Evolutionary conservation across 2,329 filamentous ascomycete species (phyloP).

Genomic region (Trichoderma pleuroti): DNA sequence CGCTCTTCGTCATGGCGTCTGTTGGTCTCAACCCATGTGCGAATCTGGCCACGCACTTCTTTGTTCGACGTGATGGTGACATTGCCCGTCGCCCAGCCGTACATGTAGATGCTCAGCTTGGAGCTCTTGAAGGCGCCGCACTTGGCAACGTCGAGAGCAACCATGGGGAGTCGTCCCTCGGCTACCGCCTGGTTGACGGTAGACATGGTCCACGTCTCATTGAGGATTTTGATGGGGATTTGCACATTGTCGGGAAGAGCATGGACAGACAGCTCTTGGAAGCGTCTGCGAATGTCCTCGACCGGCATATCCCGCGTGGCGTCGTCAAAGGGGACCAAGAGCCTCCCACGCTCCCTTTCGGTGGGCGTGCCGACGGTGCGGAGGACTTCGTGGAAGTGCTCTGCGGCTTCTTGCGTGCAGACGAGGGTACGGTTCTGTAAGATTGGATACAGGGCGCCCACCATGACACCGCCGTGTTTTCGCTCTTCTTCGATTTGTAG

Average conservation of each 20-base stretch:
- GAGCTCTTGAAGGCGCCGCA: conserved; percentile 35
- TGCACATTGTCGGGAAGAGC: conserved; percentile 32
- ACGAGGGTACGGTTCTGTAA: conserved; percentile 33
- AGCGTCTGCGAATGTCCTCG: conserved; percentile 26
- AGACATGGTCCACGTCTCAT: conserved; percentile 28
- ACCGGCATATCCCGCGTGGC: conserved; percentile 15
- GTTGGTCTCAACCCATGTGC: conserved; percentile 34
- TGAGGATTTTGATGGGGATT: conserved; percentile 34
- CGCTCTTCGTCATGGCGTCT: conserved; percentile 29
- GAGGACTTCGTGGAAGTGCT: conserved; percentile 38
- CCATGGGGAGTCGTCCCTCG: conserved; percentile 30
- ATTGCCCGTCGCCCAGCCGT: conserved; percentile 36
- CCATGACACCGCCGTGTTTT: conserved; percentile 32
- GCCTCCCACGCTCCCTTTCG: conserved; percentile 35
- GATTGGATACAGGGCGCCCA: conserved; percentile 35
- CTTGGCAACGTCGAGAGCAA: conserved; percentile 34
- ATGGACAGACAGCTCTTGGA: conserved; percentile 34
- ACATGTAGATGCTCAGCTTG: conserved; percentile 39
- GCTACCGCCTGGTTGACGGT: conserved; percentile 28
- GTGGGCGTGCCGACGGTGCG: conserved; percentile 36
- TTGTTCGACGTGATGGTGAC: conserved; percentile 41
- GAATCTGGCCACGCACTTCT: conserved; percentile 37
- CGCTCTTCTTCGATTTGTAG: conserved; percentile 37
- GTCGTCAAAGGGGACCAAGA: conserved; percentile 32
- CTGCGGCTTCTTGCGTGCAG: conserved; percentile 38